phyloP scores from a whole-genome alignment of 2,329 filamentous ascomycete genomes.

The Aspergillus ochraceoroseus region DNA sequence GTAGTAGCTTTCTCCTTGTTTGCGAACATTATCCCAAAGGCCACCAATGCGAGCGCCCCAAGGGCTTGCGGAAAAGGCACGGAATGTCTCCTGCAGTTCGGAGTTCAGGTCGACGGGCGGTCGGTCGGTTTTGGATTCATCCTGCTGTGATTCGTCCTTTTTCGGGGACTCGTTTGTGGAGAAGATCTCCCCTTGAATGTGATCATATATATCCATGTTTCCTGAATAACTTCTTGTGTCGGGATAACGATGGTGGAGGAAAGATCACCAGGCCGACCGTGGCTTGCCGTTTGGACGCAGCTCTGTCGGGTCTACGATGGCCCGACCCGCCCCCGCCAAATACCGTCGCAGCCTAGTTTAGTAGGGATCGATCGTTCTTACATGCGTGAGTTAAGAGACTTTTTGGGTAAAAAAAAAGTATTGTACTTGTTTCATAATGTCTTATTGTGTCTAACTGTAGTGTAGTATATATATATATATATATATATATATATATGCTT shows the following conservation, averaged over 20 bases:
- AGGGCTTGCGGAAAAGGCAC: slow-evolving; percentile 81
- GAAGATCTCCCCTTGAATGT: slow-evolving; percentile 80
- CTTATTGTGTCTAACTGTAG: slow-evolving; percentile 1
- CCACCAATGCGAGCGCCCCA: slow-evolving; percentile 89
- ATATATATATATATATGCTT: slow-evolving; percentile 8
- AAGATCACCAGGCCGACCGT: slow-evolving; percentile 5
- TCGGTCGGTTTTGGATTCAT: slow-evolving; percentile 33
- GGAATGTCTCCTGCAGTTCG: slow-evolving; percentile 93
- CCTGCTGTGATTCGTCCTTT: slow-evolving; percentile 46
- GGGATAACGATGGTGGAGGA: slow-evolving; percentile 3
- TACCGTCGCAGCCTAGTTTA: no score
- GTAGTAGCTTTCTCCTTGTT: slow-evolving; percentile 87
- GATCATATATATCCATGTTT: slow-evolving; percentile 92
- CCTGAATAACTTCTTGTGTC: slow-evolving; percentile 18
- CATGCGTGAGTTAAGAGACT: no score
- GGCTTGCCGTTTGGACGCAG: slow-evolving; percentile 7
- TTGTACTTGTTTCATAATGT: no score
- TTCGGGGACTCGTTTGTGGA: slow-evolving; percentile 49
- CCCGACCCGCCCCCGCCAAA: slow-evolving; percentile 30
- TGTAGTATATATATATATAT: slow-evolving; percentile 4
- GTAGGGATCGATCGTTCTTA: no score
- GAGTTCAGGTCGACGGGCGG: slow-evolving; percentile 62
- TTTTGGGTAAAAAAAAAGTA: no score
- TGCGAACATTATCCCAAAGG: slow-evolving; percentile 85
- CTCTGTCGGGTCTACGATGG: slow-evolving; percentile 25